phyloP scores from a whole-genome alignment of 306 rosid genomes.

The Cucurbita moschata region DNA sequence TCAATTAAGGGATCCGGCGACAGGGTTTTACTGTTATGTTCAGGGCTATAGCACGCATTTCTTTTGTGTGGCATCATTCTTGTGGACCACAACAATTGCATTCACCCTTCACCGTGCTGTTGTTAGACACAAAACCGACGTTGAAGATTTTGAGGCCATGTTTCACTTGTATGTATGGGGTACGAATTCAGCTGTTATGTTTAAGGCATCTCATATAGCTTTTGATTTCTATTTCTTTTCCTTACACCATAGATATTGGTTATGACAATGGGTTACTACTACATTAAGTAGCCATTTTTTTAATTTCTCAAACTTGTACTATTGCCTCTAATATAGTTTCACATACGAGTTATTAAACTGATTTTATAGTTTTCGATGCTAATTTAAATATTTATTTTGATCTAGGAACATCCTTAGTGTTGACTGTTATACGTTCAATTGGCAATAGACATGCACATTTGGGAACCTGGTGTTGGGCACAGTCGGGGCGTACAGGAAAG shows the following conservation, averaged over 20 bases:
- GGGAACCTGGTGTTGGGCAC: constrained; percentile 69
- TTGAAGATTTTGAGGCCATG: constrained; percentile 92
- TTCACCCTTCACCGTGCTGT: constrained; percentile 96
- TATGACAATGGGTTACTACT: neutral
- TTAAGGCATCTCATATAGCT: neutral
- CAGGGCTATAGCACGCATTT: constrained; percentile 89
- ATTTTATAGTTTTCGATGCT: constrained; percentile 7
- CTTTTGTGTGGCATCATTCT: constrained; percentile 94
- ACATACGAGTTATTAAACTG: neutral
- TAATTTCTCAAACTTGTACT: neutral
- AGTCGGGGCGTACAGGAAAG: constrained; percentile 81
- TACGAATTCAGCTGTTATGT: constrained; percentile 21
- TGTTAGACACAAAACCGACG: constrained; percentile 87
- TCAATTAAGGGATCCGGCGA: constrained; percentile 74
- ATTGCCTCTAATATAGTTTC: neutral
- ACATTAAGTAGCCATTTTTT: neutral
- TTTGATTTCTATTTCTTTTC: neutral
- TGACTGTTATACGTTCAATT: constrained; percentile 79
- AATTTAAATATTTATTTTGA: constrained; percentile 5
- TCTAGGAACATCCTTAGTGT: constrained; percentile 72
- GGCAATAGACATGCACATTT: constrained; percentile 81
- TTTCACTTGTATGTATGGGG: constrained; percentile 99
- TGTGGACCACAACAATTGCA: constrained; percentile 95
- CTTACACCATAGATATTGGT: neutral
- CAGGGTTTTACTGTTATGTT: constrained; percentile 74